Base-by-base conservation (phyloP, 192 early-diverging fungal genomes). In the Coemansia sp. region DNA sequence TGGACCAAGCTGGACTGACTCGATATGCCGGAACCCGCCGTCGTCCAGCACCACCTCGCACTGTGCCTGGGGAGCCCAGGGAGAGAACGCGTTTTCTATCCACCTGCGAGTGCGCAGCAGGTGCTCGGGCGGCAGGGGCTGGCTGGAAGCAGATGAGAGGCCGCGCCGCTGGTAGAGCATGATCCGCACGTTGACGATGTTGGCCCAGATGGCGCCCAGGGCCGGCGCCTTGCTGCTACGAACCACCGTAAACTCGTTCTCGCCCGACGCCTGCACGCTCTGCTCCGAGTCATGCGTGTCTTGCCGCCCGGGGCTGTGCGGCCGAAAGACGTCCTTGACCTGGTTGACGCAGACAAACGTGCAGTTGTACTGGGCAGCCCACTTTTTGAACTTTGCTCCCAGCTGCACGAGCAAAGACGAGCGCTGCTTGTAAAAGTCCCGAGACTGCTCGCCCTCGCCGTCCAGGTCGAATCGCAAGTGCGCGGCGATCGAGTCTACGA, bases 401-500 rank as follows among this genome's bases (percentile, higher is more conserved):
- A 93, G 51, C 53, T 83, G 79, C 34, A 84, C 79, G 1, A 93
- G 60, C 14, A 77, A 57, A 1, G 67, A 49, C 18, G 82, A 68
- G 9, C 85, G 72, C 34, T 81, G 46, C 30, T 44, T 48, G 44
- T 72, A 81, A 34, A 71, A 75, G 14, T 32, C 2, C 3, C 15
- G 23, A 16, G 58, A 26, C 17, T 17, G 9, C 12, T 28, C 12
- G 38, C 37, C 37, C 16, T 52, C 54, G 28, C 40, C 47, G 3
- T 44, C 60, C 45, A 53, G 64, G 40, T 28, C 49, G 20, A 49
- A 69, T 11, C 63, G 51, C 43, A 92, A 85, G 36, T 86, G 84
- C 8, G 88, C 86, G 5, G 90, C 82, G 17, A 97, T 88, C 0
- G 91, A 91, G 65, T 97, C 94, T 31, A 97, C 81, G 7, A 94